These are phyloP conservation scores for Botryobasidium botryosum DNA, from an alignment of 768 basidiomycete genomes.

Conservation along the genomic window DNA sequence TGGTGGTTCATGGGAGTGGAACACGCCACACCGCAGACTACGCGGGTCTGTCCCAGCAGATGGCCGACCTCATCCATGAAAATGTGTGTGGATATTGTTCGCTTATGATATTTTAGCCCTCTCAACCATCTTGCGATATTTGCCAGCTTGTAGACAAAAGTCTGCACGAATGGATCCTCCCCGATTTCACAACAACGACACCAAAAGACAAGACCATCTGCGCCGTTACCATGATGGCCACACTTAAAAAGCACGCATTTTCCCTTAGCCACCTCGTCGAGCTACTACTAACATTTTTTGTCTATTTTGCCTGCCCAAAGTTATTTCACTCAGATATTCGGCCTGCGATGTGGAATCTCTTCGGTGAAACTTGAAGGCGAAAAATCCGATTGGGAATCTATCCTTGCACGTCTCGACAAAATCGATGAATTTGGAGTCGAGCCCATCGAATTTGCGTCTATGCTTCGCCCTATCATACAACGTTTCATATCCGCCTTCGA, in stretches of 20 bases:
- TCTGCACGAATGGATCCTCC: constrained; percentile 1
- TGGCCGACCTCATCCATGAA: neutral
- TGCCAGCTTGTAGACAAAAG: neutral
- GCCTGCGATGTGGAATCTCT: constrained; percentile 5
- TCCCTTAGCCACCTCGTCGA: neutral
- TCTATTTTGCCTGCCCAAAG: neutral
- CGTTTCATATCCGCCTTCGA: constrained; percentile 19
- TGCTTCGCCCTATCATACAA: constrained; percentile 26
- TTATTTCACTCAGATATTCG: neutral
- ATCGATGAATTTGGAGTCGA: constrained; percentile 24
- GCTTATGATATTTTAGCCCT: too few relatives aligned
- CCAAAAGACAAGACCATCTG: constrained; percentile 2
- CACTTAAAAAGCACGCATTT: neutral
- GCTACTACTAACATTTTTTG: neutral
- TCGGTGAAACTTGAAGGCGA: constrained; percentile 5
- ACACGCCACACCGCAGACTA: constrained; percentile 1
- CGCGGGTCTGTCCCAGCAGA: neutral
- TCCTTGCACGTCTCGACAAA: constrained; percentile 12
- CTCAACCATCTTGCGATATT: too few relatives aligned
- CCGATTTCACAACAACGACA: constrained; percentile 1
- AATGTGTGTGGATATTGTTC: neutral
- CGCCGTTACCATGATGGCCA: constrained; percentile 2
- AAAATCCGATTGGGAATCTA: neutral
- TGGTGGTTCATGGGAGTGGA: neutral
- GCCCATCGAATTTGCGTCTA: constrained; percentile 23